Conservation (phyloP, 2,329 filamentous ascomycete genomes). For the Sphaerostilbella broomeana region DNA sequence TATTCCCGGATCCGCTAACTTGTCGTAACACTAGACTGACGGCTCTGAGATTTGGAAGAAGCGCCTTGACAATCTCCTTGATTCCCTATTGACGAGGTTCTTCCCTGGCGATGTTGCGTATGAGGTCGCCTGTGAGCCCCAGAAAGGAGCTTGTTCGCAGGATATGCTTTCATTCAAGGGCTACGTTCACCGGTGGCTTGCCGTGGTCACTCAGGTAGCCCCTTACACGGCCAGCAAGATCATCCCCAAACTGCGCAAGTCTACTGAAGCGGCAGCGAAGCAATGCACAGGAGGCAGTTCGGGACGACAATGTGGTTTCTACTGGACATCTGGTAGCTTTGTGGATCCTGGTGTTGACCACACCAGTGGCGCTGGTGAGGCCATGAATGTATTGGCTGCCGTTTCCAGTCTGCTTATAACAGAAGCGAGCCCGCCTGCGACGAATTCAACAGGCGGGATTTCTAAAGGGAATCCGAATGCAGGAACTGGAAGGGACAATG, state of each 20-base stretch:
- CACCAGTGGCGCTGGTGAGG: constrained; percentile 51
- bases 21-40: constrained; percentile 41
- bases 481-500: constrained; percentile 29
- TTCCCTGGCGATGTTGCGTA: constrained; percentile 54
- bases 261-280: constrained; percentile 52
- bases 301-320: constrained; percentile 56
- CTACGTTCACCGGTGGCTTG: constrained; percentile 60
- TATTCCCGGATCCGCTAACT: neutral
- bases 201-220: constrained; percentile 53
- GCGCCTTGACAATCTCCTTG: constrained; percentile 49
- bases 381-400: constrained; percentile 51
- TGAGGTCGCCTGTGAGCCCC: constrained; percentile 59
- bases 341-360: constrained; percentile 43
- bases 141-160: constrained; percentile 52
- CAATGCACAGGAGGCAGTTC: constrained; percentile 55
- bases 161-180: constrained; percentile 72
- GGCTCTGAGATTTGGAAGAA: constrained; percentile 48
- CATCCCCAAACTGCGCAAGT: constrained; percentile 49
- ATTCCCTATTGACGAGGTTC: constrained; percentile 43
- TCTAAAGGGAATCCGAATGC: constrained; percentile 37
- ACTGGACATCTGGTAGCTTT: constrained; percentile 47
- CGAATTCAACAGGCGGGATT: constrained; percentile 44
- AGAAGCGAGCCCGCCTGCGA: constrained; percentile 35
- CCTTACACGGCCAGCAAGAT: constrained; percentile 52
- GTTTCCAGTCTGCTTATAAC: constrained; percentile 44